Evolutionary conservation across 371 early-diverging fungal genomes (phyloP).

Genomic region (Mucor velutinosus): DNA sequence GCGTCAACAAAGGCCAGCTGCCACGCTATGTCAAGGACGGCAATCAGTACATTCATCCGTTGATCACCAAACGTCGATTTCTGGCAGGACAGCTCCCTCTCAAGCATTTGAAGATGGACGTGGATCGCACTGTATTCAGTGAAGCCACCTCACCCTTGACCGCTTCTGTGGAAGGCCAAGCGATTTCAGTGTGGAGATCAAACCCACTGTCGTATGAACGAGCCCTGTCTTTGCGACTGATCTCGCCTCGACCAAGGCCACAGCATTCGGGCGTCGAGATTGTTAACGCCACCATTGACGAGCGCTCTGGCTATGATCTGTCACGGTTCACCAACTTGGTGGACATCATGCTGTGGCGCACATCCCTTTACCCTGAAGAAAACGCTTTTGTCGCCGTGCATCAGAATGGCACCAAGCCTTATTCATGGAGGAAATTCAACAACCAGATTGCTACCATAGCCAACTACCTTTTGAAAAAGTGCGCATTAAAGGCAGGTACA

Average conservation of each 20-base stretch:
- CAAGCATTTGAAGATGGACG: conserved; percentile 52
- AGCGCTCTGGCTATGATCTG: conserved; percentile 71
- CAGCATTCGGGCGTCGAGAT: conserved; percentile 80
- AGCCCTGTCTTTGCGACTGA: conserved; percentile 27
- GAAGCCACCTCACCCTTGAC: conserved; percentile 38
- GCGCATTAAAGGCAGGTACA: conserved; percentile 52
- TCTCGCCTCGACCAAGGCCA: conserved; percentile 51
- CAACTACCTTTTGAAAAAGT: conserved; percentile 61
- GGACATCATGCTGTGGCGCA: conserved; percentile 75
- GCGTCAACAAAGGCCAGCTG: conserved; percentile 60
- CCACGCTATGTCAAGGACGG: conserved; percentile 77
- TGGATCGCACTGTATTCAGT: conserved; percentile 58
- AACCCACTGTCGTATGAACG: conserved; percentile 32
- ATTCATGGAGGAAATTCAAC: conserved; percentile 75
- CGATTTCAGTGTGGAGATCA: conserved; percentile 52
- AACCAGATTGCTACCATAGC: conserved; percentile 71
- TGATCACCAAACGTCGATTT: conserved; percentile 67
- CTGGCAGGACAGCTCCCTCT: conserved; percentile 60
- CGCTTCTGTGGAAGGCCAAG: background rate
- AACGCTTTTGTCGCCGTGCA: conserved; percentile 63
- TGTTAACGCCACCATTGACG: conserved; percentile 64
- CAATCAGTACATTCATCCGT: conserved; percentile 62
- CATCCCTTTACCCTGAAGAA: conserved; percentile 67
- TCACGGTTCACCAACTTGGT: conserved; percentile 64
- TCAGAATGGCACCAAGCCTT: conserved; percentile 50